Percentiles rank a stretch among this genome's conserved stretches.
Conservation (phyloP, 768 basidiomycete genomes). For the Suillus paluster region DNA sequence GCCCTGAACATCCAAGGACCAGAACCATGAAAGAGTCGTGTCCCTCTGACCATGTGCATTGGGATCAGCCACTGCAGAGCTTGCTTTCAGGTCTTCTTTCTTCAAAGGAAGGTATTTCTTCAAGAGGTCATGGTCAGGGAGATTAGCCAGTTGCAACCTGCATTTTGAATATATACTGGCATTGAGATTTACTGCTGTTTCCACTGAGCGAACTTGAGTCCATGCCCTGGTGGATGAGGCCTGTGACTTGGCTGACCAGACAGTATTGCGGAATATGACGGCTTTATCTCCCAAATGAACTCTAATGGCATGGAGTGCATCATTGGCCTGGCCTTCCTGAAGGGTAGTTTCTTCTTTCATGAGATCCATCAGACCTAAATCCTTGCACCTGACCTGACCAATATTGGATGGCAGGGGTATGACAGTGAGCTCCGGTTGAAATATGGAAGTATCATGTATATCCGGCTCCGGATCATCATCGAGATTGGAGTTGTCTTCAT, state of each 20-base stretch:
- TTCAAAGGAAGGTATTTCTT: neutral
- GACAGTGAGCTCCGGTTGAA: neutral
- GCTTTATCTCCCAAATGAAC: constrained; percentile 16
- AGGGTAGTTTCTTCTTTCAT: constrained; percentile 15
- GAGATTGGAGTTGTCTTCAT: neutral
- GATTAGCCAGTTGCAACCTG: neutral
- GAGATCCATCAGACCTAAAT: neutral
- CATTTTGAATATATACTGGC: constrained; percentile 5
- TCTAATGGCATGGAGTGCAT: constrained; percentile 15
- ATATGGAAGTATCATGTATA: neutral
- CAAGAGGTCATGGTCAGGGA: constrained; percentile 1
- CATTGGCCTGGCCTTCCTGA: constrained; percentile 19
- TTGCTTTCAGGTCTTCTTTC: constrained; percentile 10
- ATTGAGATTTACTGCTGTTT: constrained; percentile 4
- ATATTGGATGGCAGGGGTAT: constrained; percentile 5
- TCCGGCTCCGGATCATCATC: neutral
- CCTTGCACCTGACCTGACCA: neutral
- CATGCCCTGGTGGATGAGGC: neutral
- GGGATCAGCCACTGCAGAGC: constrained; percentile 7
- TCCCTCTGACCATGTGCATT: constrained; percentile 10
- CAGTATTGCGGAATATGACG: constrained; percentile 3
- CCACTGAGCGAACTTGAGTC: neutral
- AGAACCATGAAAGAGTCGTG: constrained; percentile 13
- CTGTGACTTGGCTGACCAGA: constrained; percentile 7
- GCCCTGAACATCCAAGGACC: constrained; percentile 10